A percentile compares a stretch with the other conserved stretches of the same genome.
Evolutionary conservation across 257 asterid genomes (phyloP).

Genomic region (Lavandula angustifolia): DNA sequence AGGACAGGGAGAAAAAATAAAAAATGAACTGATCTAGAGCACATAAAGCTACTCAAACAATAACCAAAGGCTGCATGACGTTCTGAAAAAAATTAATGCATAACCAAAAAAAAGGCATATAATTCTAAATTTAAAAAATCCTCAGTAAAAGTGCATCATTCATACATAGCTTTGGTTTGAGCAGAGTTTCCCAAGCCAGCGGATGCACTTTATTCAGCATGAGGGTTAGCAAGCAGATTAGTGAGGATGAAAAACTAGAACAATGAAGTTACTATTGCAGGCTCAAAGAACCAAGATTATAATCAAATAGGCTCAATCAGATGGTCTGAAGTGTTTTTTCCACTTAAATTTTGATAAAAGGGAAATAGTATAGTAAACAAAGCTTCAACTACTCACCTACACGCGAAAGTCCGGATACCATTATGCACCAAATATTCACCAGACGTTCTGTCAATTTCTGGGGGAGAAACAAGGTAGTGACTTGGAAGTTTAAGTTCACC

Average conservation of each 20-base stretch:
- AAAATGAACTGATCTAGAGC: background rate
- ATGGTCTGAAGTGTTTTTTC: constrained; percentile 12
- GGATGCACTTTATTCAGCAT: background rate
- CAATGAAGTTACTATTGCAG: constrained; percentile 8
- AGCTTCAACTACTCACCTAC: constrained; percentile 57
- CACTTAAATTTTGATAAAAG: background rate
- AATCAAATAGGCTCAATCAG: constrained; percentile 1
- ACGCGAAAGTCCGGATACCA: constrained; percentile 87
- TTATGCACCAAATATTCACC: constrained; percentile 88
- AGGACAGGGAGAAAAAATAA: background rate
- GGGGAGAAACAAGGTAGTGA: constrained; percentile 89
- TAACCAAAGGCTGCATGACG: background rate
- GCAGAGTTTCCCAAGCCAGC: background rate
- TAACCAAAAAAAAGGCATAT: background rate
- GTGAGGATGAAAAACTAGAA: background rate
- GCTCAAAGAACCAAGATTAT: background rate
- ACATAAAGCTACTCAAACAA: background rate
- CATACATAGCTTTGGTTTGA: constrained; percentile 5
- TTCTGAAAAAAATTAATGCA: background rate
- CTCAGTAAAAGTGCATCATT: background rate
- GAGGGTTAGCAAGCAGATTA: background rate
- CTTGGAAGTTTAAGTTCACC: constrained; percentile 96
- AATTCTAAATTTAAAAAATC: background rate
- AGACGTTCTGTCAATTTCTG: constrained; percentile 94
- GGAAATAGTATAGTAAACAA: constrained; percentile 3